Percentiles rank a stretch among this genome's conserved stretches.
Conservation (phyloP, 2,329 filamentous ascomycete species). For the Aspergillus udagawae region DNA sequence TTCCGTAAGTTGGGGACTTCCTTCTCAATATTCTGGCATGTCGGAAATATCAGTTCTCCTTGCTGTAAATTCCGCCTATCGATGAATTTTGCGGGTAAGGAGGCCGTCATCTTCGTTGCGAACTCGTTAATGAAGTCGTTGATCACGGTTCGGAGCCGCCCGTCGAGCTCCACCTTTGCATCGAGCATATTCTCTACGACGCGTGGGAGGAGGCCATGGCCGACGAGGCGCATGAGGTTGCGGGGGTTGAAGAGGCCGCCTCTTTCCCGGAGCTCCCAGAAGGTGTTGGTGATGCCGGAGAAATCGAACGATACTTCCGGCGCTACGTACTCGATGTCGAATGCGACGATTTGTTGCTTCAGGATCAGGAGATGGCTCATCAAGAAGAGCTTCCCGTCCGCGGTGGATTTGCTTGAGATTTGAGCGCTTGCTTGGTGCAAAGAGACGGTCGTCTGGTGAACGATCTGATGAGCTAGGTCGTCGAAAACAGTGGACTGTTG, state of each 20-base stretch:
- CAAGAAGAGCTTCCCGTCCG: constrained; percentile 84
- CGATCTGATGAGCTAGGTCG: constrained; percentile 73
- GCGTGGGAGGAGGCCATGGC: constrained; percentile 56
- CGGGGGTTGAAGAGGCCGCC: constrained; percentile 64
- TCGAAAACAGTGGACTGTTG: constrained; percentile 62
- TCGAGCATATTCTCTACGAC: constrained; percentile 70
- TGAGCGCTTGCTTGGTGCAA: constrained; percentile 71
- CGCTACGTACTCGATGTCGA: constrained; percentile 79
- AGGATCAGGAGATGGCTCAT: constrained; percentile 91
- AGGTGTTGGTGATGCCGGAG: constrained; percentile 61
- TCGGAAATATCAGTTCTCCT: constrained; percentile 42
- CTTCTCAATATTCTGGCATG: constrained; percentile 54
- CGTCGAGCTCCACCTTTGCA: constrained; percentile 65
- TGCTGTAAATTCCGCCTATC: constrained; percentile 36
- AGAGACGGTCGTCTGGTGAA: constrained; percentile 83
- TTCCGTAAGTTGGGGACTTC: constrained; percentile 54
- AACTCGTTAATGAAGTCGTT: constrained; percentile 62
- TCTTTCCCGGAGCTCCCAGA: constrained; percentile 63
- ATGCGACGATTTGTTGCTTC: constrained; percentile 92
- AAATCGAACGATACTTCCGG: constrained; percentile 65
- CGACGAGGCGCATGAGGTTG: constrained; percentile 57
- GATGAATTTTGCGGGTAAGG: constrained; percentile 37
- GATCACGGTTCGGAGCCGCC: constrained; percentile 58
- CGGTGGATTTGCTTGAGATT: constrained; percentile 61
- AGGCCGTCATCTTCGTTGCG: constrained; percentile 54